phyloP scores from a whole-genome alignment of 768 basidiomycete genomes.

The Russula emetica region DNA sequence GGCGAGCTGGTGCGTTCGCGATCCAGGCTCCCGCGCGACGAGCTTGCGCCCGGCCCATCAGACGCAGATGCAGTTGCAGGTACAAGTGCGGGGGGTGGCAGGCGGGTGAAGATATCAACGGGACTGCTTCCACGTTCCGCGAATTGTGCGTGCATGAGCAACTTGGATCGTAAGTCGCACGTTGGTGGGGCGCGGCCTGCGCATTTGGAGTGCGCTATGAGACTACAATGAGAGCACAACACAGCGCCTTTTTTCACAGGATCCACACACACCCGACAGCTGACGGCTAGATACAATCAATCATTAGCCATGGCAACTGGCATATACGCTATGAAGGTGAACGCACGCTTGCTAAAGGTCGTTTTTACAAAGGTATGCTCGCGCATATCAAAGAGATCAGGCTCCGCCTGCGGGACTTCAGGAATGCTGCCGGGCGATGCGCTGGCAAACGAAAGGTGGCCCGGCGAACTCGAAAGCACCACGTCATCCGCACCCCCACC shows the following conservation, averaged over 20 bases:
- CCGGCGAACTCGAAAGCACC: slow-evolving; percentile 22
- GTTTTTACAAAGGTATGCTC: slow-evolving; percentile 89
- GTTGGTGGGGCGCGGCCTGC: slow-evolving; percentile 67
- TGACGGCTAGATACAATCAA: slow-evolving; percentile 54
- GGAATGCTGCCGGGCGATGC: slow-evolving; percentile 22
- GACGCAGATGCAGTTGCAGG: slow-evolving; percentile 9
- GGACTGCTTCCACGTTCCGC: slow-evolving; percentile 64
- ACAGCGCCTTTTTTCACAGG: slow-evolving; percentile 83
- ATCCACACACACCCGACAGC: slow-evolving; percentile 76
- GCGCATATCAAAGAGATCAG: slow-evolving; percentile 50
- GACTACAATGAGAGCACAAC: slow-evolving; percentile 83
- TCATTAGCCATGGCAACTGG: neutral
- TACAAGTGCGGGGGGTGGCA: slow-evolving; percentile 37
- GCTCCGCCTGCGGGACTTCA: slow-evolving; percentile 29
- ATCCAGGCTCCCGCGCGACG: slow-evolving; percentile 24
- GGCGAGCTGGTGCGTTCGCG: slow-evolving; percentile 16
- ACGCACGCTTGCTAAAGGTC: slow-evolving; percentile 86
- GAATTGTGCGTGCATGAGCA: slow-evolving; percentile 74
- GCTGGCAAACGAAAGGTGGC: slow-evolving; percentile 10
- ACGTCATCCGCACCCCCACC: slow-evolving; percentile 28
- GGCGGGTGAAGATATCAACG: slow-evolving; percentile 50
- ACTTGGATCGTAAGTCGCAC: slow-evolving; percentile 76
- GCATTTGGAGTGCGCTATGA: slow-evolving; percentile 83
- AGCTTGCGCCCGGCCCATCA: slow-evolving; percentile 20
- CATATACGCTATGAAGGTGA: slow-evolving; percentile 10